These are phyloP conservation scores for Breviolum minutum DNA, from an alignment of 73 alveolate species.

Conservation along the genomic window DNA sequence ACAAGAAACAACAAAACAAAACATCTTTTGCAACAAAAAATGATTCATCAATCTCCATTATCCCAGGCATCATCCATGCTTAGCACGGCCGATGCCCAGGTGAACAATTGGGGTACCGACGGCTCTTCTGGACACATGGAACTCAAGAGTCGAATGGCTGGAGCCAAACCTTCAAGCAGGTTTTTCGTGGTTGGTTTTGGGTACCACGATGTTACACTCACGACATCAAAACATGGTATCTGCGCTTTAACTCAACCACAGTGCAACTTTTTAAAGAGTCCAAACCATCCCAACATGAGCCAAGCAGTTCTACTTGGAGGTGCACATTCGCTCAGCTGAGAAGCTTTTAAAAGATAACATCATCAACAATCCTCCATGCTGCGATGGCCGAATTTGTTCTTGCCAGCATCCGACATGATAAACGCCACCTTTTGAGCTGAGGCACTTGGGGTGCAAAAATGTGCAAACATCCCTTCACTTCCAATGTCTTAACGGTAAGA, in stretches of 20 bases:
- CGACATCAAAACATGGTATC: not conserved
- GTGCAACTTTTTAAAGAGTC: not conserved
- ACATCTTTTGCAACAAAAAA: no score
- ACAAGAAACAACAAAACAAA: no score
- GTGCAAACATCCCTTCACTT: not conserved
- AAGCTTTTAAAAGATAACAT: constrained; percentile 79
- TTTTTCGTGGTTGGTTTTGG: not conserved
- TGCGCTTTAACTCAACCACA: not conserved
- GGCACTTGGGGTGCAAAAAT: not conserved
- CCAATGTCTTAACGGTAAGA: not conserved
- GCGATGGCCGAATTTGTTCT: constrained; percentile 82
- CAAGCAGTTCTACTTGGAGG: not conserved
- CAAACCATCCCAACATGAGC: no score
- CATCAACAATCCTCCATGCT: constrained; percentile 63
- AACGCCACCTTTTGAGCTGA: not conserved
- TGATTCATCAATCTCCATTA: not conserved
- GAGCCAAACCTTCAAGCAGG: constrained; percentile 44
- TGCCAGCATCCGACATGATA: constrained; percentile 40
- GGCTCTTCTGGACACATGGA: no score
- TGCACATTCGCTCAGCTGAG: not conserved
- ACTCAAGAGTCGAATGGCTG: constrained; percentile 41
- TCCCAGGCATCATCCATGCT: constrained; percentile 92
- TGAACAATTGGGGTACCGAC: not conserved
- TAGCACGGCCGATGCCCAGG: constrained; percentile 48
- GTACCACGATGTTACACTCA: not conserved